phyloP scores from a whole-genome alignment of 2,329 filamentous ascomycete species.

The Paracorniculantispora psalliotae region DNA sequence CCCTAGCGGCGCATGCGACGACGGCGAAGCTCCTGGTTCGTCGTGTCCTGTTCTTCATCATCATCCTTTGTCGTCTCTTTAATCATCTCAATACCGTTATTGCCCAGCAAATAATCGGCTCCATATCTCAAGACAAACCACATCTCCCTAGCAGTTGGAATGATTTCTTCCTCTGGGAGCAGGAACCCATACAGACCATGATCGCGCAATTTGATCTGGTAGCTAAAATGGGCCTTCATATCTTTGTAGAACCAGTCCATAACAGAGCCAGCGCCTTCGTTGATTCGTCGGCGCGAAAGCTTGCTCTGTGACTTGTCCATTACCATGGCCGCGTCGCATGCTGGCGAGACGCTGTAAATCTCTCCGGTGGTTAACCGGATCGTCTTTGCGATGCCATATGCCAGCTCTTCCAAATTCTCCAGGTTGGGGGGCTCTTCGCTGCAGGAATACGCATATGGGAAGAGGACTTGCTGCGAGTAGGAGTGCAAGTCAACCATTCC shows the following conservation, averaged over 20 bases:
- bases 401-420: slow-evolving; percentile 89
- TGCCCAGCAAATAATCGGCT: slow-evolving; percentile 70
- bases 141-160: slow-evolving; percentile 84
- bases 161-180: slow-evolving; percentile 77
- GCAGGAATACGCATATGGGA: slow-evolving; percentile 88
- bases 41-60: background rate
- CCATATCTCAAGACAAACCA: slow-evolving; percentile 79
- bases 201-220: slow-evolving; percentile 91
- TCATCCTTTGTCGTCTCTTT: background rate
- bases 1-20: slow-evolving; percentile 1
- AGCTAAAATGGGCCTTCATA: slow-evolving; percentile 74
- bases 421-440: slow-evolving; percentile 70
- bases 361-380: slow-evolving; percentile 78
- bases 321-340: slow-evolving; percentile 73
- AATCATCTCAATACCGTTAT: slow-evolving; percentile 57
- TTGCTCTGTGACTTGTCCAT: slow-evolving; percentile 20
- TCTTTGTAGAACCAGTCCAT: slow-evolving; percentile 96
- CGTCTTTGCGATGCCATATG: slow-evolving; percentile 79
- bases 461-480: slow-evolving; percentile 91
- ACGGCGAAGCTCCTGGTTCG: slow-evolving; percentile 8
- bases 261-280: slow-evolving; percentile 75
- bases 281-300: slow-evolving; percentile 45
- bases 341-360: slow-evolving; percentile 71
- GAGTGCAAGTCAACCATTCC: slow-evolving; percentile 87
- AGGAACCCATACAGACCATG: slow-evolving; percentile 93